phyloP scores from a whole-genome alignment of 208 protist species.

The Angomonas ambiguus region DNA sequence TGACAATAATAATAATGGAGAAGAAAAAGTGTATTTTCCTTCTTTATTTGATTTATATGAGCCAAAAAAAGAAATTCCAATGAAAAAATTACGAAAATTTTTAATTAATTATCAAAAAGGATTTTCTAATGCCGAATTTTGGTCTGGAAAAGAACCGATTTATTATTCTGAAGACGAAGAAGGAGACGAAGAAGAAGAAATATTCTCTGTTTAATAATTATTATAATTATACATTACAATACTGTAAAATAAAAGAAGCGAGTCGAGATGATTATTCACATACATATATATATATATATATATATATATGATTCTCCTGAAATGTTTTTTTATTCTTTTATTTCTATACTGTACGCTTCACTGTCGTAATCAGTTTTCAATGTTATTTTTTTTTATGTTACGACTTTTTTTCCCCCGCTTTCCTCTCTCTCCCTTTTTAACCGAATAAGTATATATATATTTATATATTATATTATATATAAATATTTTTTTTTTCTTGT shows the following conservation, averaged over 20 bases:
- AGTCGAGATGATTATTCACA: conserved; percentile 13
- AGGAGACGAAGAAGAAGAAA: conserved; percentile 14
- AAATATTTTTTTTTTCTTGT: background rate
- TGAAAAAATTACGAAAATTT: conserved; percentile 1
- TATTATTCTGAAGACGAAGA: conserved; percentile 7
- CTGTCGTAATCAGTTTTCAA: conserved; percentile 5
- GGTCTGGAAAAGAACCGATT: too few relatives aligned
- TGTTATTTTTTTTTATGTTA: conserved; percentile 13
- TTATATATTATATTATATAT: conserved; percentile 5
- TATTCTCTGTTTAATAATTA: conserved; percentile 15
- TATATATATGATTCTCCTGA: too few relatives aligned
- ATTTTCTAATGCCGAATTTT: background rate
- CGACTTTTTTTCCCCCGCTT: conserved; percentile 14
- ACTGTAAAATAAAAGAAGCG: too few relatives aligned
- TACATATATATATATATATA: conserved; percentile 10
- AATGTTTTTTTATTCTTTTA: too few relatives aligned
- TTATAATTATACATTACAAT: too few relatives aligned
- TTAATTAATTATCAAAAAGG: background rate
- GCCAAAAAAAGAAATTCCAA: background rate
- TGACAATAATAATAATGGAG: background rate
- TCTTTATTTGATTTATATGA: background rate
- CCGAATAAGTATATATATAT: too few relatives aligned
- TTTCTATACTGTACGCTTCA: too few relatives aligned
- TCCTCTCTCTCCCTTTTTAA: too few relatives aligned
- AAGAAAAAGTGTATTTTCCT: background rate